Percentiles rank a stretch among this genome's conserved stretches.
These are phyloP conservation scores for Agarophyton chilense DNA, from an alignment of 23 red algal species.

Conservation along the genomic window DNA sequence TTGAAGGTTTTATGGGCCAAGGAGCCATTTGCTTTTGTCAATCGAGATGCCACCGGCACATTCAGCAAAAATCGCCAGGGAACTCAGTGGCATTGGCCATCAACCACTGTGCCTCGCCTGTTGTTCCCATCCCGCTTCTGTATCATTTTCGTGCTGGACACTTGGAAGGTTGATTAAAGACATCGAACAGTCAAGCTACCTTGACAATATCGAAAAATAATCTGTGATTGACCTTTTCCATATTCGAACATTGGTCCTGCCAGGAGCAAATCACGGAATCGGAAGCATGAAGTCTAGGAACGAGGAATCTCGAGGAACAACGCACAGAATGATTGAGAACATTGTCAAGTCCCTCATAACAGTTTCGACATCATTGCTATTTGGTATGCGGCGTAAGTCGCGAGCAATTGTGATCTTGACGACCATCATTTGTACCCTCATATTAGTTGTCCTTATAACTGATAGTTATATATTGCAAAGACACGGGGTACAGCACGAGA, in stretches of 20 bases:
- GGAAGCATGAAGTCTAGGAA: slow-evolving; percentile 3
- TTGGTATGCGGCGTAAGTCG: background rate
- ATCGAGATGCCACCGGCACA: background rate
- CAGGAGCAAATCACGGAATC: too few relatives aligned
- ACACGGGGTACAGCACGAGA: background rate
- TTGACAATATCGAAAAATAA: background rate
- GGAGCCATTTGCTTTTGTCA: background rate
- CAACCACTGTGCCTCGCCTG: background rate
- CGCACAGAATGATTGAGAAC: background rate
- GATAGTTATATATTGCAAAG: background rate
- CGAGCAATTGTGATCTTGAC: background rate
- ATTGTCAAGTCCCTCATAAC: background rate
- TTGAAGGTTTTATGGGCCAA: background rate
- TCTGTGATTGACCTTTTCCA: too few relatives aligned
- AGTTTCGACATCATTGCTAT: background rate
- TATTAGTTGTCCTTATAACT: background rate
- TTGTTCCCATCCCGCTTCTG: background rate
- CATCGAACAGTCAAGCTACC: background rate
- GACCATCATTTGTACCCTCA: background rate
- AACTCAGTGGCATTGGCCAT: background rate
- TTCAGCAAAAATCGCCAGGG: background rate
- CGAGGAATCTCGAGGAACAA: background rate
- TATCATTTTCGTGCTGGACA: background rate
- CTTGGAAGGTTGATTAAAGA: background rate
- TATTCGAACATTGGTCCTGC: too few relatives aligned